A percentile compares a stretch with the other conserved stretches of the same genome.
phyloP scores from a whole-genome alignment of 176 grass and related monocot genomes.

The Oryza officinalis region DNA sequence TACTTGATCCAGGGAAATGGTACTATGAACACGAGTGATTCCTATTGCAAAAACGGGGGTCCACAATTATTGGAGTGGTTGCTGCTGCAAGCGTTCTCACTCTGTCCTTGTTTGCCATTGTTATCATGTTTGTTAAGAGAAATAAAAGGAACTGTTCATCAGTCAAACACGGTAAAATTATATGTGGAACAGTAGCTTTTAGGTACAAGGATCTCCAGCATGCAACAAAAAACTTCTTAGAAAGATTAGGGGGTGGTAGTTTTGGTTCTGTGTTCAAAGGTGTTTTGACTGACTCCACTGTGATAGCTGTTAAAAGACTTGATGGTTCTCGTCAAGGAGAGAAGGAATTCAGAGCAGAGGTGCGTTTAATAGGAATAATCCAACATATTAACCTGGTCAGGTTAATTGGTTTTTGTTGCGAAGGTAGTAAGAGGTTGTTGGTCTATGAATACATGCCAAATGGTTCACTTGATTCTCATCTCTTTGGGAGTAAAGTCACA shows the following conservation, averaged over 20 bases:
- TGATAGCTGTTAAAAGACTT: constrained; percentile 28
- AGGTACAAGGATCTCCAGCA: constrained; percentile 8
- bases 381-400: constrained; percentile 28
- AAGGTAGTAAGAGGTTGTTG: constrained; percentile 10
- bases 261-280: constrained; percentile 42
- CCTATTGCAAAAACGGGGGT: no score
- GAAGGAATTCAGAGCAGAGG: constrained; percentile 43
- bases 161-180: background rate
- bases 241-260: constrained; percentile 27
- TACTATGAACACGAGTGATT: no score
- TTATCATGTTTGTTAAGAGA: background rate
- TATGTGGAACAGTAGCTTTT: background rate
- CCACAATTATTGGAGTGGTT: background rate
- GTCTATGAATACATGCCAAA: constrained; percentile 37
- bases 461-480: constrained; percentile 9
- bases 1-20: no score
- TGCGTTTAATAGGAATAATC: constrained; percentile 31
- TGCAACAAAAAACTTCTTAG: constrained; percentile 28
- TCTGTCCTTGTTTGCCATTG: background rate
- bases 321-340: constrained; percentile 32
- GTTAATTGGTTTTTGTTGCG: constrained; percentile 30
- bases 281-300: background rate
- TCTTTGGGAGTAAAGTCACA: background rate
- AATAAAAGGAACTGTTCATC: background rate
- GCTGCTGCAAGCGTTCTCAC: background rate